Percentiles rank a stretch among this genome's conserved stretches.
Conservation (phyloP, 2,329 filamentous ascomycete species). For the Beauveria asiatica region DNA sequence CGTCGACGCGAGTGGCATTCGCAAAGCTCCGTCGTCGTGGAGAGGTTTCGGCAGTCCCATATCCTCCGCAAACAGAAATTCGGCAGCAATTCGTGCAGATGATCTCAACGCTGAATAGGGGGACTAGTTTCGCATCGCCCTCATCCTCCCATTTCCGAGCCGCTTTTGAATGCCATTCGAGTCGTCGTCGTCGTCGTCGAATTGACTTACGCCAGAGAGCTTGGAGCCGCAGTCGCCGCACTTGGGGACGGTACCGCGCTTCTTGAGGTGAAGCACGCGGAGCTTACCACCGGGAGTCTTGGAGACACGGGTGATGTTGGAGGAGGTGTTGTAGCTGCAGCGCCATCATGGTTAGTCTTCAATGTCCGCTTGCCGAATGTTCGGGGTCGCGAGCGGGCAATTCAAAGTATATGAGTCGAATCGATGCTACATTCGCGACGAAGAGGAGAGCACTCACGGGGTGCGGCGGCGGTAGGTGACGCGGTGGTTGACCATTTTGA, state of each 20-base stretch:
- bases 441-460: constrained; percentile 50
- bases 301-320: constrained; percentile 91
- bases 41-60: not conserved
- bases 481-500: constrained; percentile 51
- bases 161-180: constrained; percentile 2
- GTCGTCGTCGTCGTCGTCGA: constrained; percentile 3
- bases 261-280: constrained; percentile 98
- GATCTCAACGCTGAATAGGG: not conserved
- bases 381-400: constrained; percentile 11
- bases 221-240: constrained; percentile 98
- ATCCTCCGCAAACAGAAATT: not conserved
- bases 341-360: constrained; percentile 13
- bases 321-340: constrained; percentile 89
- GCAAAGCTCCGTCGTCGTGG: not conserved
- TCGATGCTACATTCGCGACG: not conserved
- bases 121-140: no score
- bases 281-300: constrained; percentile 96
- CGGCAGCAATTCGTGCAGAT: not conserved
- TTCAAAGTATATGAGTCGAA: constrained; percentile 12
- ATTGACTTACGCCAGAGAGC: constrained; percentile 84
- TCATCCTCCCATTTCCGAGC: not conserved
- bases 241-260: constrained; percentile 96
- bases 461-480: constrained; percentile 69
- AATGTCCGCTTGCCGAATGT: not conserved
- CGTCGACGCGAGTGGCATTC: constrained; percentile 5